Conservation (phyloP, 306 rosid species). For the Fragaria iinumae region DNA sequence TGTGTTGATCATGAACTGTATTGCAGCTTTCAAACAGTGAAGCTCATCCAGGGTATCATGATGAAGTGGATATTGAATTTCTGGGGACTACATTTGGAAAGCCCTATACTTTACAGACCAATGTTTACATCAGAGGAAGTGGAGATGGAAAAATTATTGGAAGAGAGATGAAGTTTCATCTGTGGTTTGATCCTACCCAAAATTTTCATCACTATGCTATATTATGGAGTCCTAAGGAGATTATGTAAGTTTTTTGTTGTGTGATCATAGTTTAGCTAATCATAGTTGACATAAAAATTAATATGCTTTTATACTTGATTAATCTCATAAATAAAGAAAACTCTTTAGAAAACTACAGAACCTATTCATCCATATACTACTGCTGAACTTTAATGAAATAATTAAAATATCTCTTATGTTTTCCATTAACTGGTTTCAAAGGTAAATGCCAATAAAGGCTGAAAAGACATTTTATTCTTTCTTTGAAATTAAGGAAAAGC, state of each 20-base stretch:
- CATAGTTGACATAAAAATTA: background rate
- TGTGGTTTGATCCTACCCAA: conserved; percentile 93
- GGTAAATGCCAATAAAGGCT: background rate
- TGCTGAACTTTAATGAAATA: background rate
- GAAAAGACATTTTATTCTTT: background rate
- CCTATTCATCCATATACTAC: background rate
- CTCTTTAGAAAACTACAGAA: background rate
- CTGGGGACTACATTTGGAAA: conserved; percentile 95
- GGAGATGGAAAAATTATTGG: conserved; percentile 88
- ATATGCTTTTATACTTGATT: background rate
- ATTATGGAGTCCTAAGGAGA: conserved; percentile 78
- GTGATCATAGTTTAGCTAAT: background rate
- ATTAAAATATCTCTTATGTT: background rate
- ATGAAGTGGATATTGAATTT: conserved; percentile 96
- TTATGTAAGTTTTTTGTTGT: conserved; percentile 56
- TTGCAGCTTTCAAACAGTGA: conserved; percentile 86
- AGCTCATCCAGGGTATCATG: conserved; percentile 95
- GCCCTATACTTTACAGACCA: conserved; percentile 91
- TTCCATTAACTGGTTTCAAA: background rate
- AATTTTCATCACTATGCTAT: conserved; percentile 90
- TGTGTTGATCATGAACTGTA: background rate
- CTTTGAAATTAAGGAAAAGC: conserved; percentile 21
- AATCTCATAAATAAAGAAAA: background rate
- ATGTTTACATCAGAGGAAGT: conserved; percentile 91
- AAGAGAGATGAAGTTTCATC: conserved; percentile 92